Evolutionary conservation across 768 basidiomycete species (phyloP), one percentile per base, ranked within the genome.

Genomic region (Kwoniella sp.): DNA sequence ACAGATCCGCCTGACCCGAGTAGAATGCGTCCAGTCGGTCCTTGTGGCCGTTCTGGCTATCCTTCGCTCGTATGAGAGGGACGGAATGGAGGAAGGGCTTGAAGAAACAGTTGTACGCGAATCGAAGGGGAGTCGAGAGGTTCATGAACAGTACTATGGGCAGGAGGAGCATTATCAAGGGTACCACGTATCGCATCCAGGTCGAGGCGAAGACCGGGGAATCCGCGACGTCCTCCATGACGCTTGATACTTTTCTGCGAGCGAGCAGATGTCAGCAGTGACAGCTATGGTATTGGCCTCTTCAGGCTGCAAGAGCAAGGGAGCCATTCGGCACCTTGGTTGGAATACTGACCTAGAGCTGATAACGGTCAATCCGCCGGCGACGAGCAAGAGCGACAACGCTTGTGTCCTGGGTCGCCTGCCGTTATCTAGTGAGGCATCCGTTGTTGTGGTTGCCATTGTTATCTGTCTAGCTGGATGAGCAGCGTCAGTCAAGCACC

Each of bases 1-100:
- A 88, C 22, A 87, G 80, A 39, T 81, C 79, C 1, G 85, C 85
- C 65, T 87, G 85, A 6, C 82, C 82, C 40, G 77, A 68, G 65
- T 86, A 86, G 69, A 87, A 86, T 76, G 61, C 58, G 40, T 75
- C 65, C 3, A 77, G 61, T 4, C 71, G 55, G 11, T 71, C 74
- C 23, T 67, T 66, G 49, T 76, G 76, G 5, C 59, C 57, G 5
- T 41, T 26, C 7, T 38, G n/a, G 26, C 31, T 17, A 8, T 48
- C 46, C 5, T 15, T 15, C 1, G 25, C 20, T 17, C 34, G 22
- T 5, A 19, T n/a, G 20, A 39, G 25, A 27, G 19, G 11, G 15
- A 22, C 23, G 6, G 8, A 19, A 20, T 50, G 44, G 23, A 65
- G 50, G 58, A 76, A 67, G 3, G 75, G 75, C 48, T 73, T 71